phyloP scores from a whole-genome alignment of 2,329 filamentous ascomycete genomes.

The Cladosporium sp. region DNA sequence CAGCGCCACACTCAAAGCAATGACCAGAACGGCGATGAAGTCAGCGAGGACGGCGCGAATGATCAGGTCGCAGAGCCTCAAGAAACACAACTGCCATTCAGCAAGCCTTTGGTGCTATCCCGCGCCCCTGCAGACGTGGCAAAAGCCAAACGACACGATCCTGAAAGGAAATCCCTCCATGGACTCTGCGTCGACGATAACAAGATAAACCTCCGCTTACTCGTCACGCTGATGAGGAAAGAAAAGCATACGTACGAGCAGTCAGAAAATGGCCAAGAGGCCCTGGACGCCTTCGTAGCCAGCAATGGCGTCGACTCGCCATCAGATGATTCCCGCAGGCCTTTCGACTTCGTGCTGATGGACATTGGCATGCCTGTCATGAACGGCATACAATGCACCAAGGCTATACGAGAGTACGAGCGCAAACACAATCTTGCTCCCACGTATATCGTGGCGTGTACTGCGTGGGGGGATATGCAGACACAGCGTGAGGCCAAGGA shows the following conservation, averaged over 20 bases:
- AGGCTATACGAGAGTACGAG: constrained; percentile 28
- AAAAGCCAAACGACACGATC: not conserved
- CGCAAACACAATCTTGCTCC: constrained; percentile 15
- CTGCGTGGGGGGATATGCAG: constrained; percentile 29
- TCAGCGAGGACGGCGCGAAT: not conserved
- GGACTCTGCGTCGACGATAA: constrained; percentile 33
- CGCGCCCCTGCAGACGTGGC: not conserved
- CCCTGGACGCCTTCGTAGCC: constrained; percentile 22
- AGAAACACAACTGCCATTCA: not conserved
- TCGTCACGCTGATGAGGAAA: constrained; percentile 22
- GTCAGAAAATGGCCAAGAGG: constrained; percentile 19
- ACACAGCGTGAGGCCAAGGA: constrained; percentile 23
- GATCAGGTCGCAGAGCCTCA: not conserved
- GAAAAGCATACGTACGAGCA: constrained; percentile 14
- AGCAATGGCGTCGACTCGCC: not conserved
- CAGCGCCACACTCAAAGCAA: not conserved
- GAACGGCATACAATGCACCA: constrained; percentile 30
- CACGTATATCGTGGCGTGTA: constrained; percentile 28
- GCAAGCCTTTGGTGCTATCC: not conserved
- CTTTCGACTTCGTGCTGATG: constrained; percentile 33
- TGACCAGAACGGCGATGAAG: not conserved
- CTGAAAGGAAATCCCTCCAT: not conserved
- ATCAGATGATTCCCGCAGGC: not conserved
- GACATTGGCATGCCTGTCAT: constrained; percentile 36
- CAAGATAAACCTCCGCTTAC: constrained; percentile 28